Percentiles rank a stretch among this genome's conserved stretches.
These are phyloP conservation scores for Leccinum pachyderme DNA, from an alignment of 1,284 basidiomycete genomes.

Conservation along the genomic window DNA sequence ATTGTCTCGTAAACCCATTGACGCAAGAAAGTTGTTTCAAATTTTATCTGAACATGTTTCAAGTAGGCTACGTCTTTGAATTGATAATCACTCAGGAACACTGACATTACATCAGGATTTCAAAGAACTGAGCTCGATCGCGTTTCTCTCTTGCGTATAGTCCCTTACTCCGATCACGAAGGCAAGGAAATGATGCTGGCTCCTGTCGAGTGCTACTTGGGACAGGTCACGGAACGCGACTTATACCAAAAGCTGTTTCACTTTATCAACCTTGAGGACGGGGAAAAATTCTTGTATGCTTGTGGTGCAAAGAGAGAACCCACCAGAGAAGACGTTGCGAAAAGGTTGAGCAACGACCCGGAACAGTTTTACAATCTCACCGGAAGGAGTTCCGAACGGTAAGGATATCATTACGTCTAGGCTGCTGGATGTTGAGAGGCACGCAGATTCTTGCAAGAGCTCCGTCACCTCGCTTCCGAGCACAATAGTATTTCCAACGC, in stretches of 20 bases:
- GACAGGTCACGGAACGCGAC: background rate
- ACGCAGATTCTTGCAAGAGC: background rate
- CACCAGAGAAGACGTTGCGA: conserved; percentile 72
- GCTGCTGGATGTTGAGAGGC: background rate
- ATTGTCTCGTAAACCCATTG: background rate
- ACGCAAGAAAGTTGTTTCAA: background rate
- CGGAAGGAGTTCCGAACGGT: background rate
- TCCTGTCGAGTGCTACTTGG: conserved; percentile 7
- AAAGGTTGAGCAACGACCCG: conserved; percentile 34
- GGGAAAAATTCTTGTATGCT: conserved; percentile 79
- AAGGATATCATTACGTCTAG: background rate
- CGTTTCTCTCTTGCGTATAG: background rate
- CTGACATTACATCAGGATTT: background rate
- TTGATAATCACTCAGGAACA: background rate
- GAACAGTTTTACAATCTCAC: background rate
- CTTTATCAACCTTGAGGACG: conserved; percentile 78
- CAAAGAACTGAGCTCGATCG: background rate
- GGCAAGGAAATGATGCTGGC: background rate
- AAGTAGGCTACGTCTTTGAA: background rate
- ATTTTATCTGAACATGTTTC: background rate
- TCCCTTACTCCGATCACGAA: background rate
- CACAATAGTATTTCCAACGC: background rate
- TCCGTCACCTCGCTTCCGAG: background rate
- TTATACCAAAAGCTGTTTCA: conserved; percentile 75
- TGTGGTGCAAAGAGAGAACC: conserved; percentile 88